These are phyloP conservation scores for Nemania bipapillata DNA, from an alignment of 2,329 filamentous ascomycete genomes.

Conservation along the genomic window DNA sequence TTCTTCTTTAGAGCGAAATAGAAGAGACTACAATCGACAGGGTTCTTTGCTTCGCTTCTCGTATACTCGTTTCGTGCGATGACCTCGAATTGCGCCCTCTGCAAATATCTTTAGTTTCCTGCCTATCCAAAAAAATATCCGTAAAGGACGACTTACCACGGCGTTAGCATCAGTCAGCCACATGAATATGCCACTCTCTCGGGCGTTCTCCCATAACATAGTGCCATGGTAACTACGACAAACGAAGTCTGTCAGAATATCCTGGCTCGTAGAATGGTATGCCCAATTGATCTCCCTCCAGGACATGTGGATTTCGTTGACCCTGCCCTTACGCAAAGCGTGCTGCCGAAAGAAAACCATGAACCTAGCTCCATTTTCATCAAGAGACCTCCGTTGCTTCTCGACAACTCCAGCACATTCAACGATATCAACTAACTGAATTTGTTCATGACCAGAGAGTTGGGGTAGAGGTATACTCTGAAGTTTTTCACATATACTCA, in stretches of 20 bases:
- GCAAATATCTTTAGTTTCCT: conserved; percentile 33
- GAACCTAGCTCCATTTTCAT: conserved; percentile 88
- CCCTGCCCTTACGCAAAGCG: conserved; percentile 73
- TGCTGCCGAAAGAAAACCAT: conserved; percentile 88
- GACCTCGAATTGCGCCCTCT: conserved; percentile 85
- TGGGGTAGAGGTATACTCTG: conserved; percentile 78
- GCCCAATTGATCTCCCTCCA: conserved; percentile 88
- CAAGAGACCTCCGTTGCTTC: conserved; percentile 86
- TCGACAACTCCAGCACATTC: conserved; percentile 87
- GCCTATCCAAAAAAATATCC: background rate
- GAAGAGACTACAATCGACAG: conserved; percentile 88
- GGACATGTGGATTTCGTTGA: conserved; percentile 72
- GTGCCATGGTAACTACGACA: conserved; percentile 80
- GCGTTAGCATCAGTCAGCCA: conserved; percentile 84
- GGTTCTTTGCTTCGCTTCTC: conserved; percentile 85
- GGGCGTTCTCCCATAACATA: conserved; percentile 85
- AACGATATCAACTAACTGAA: conserved; percentile 83
- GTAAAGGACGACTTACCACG: conserved; percentile 67
- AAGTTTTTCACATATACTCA: conserved; percentile 79
- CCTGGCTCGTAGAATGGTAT: conserved; percentile 85
- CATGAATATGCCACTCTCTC: conserved; percentile 91
- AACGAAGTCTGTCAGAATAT: conserved; percentile 87
- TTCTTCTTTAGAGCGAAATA: conserved; percentile 94
- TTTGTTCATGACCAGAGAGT: conserved; percentile 85
- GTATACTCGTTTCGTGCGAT: conserved; percentile 94